Evolutionary conservation across 2,329 filamentous ascomycete genomes (phyloP), one percentile per base, ranked within the genome.

Genomic region (Pezicula rhizophila): DNA sequence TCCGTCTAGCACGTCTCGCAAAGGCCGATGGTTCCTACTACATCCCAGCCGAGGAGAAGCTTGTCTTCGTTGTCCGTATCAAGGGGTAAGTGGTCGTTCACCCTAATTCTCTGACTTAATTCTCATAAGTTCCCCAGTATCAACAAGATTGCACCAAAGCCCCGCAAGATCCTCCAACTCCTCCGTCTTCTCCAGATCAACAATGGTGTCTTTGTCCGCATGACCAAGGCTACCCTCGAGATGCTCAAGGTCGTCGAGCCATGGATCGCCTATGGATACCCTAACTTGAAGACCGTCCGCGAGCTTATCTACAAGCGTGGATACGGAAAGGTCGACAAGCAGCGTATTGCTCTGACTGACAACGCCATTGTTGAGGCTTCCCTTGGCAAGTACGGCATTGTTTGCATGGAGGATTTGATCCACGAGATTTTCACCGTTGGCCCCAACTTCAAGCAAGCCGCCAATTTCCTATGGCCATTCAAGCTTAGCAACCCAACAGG

Each of bases 101-200:
- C 37, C 28, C 12, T 4, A 5, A 33, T 38, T 34, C 8, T 50
- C 60, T 17, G 8, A 18, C 44, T 57, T 38, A 31, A 8, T 31
- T 5, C 52, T 58, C 42, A 63, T 43, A 47, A 20, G 3, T 25
- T n/a, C 11, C 44, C 42, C 57, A 85, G 92, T 95, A 97, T 99
- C 90, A 97, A 97, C 89, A 99, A 99, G 88, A 97, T 99, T 68
- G 85, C 95, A 71, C 93, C 93, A 66, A 97, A 99, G 88, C 95
- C 95, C 76, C 91, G 93, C 82, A 99, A 99, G 86, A 97, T 96
- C 70, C 85, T 99, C 66, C 93, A 99, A 79, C 89, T 99, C 55
- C 91, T 99, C 72, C 92, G 93, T 81, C 89, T 99, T 61, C 86
- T 99, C 68, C 93, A 99, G 82, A 99, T 99, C 87, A 99, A 99